Evolutionary conservation across 108 stramenopile species (phyloP).

Genomic region (Nitzschia sp.): DNA sequence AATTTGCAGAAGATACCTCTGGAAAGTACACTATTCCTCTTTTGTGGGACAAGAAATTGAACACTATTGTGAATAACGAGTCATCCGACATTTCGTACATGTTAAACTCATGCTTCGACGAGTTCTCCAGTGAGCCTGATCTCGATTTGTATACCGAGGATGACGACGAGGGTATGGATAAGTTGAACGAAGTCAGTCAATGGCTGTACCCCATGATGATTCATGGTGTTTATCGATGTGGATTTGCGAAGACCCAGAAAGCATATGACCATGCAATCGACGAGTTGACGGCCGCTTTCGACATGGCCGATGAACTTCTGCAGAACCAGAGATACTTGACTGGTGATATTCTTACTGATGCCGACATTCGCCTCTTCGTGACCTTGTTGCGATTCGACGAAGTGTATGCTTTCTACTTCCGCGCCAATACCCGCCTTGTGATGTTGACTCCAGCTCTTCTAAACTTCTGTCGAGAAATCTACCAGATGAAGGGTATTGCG

Average conservation of each 20-base stretch:
- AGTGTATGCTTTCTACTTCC: conserved; percentile 91
- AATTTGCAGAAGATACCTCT: conserved; percentile 58
- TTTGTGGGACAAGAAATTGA: conserved; percentile 90
- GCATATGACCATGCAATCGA: conserved; percentile 90
- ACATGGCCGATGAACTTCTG: conserved; percentile 75
- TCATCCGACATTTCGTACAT: conserved; percentile 96
- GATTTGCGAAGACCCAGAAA: conserved; percentile 91
- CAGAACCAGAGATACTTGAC: conserved; percentile 75
- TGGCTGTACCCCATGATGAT: conserved; percentile 92
- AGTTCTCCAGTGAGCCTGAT: conserved; percentile 62
- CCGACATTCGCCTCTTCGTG: conserved; percentile 93
- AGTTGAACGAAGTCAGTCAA: conserved; percentile 68
- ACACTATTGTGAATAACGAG: conserved; percentile 97
- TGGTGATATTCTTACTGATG: conserved; percentile 86
- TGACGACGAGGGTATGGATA: conserved; percentile 67
- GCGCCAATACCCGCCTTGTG: conserved; percentile 82
- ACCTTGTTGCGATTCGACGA: conserved; percentile 95
- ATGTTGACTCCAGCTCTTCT: conserved; percentile 80
- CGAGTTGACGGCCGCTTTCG: conserved; percentile 88
- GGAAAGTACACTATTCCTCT: conserved; percentile 96
- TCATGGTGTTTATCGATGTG: conserved; percentile 96
- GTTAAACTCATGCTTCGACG: conserved; percentile 91
- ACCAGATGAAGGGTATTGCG: conserved; percentile 86
- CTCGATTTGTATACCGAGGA: conserved; percentile 89
- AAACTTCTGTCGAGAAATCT: conserved; percentile 94